Evolutionary conservation across 2,329 filamentous ascomycete genomes (phyloP).

Genomic region (Zelopaecilomyces penicillatus): DNA sequence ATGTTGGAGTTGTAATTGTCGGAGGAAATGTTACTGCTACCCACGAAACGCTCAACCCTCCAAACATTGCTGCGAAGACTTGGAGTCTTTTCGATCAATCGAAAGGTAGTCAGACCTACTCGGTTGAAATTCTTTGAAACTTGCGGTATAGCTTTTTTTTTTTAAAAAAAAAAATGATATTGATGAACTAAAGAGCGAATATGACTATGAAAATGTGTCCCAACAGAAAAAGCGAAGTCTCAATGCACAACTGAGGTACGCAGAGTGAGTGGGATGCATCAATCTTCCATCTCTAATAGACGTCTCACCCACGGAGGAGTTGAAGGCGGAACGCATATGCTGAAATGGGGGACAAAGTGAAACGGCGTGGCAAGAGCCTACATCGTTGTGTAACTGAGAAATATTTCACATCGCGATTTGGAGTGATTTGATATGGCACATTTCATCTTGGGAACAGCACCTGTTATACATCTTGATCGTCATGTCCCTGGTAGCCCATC

Average conservation of each 20-base stretch:
- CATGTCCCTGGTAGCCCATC: too few relatives aligned
- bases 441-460: too few relatives aligned
- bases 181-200: too few relatives aligned
- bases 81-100: conserved; percentile 12
- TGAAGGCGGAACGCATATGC: conserved; percentile 44
- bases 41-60: conserved; percentile 9
- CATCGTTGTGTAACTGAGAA: too few relatives aligned
- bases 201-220: conserved; percentile 25
- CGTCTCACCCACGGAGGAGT: conserved; percentile 44
- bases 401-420: too few relatives aligned
- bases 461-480: too few relatives aligned
- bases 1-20: conserved; percentile 38
- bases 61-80: conserved; percentile 11
- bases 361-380: too few relatives aligned
- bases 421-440: too few relatives aligned
- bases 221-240: conserved; percentile 41
- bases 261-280: conserved; percentile 45
- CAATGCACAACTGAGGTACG: conserved; percentile 34
- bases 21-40: conserved; percentile 24
- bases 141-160: too few relatives aligned
- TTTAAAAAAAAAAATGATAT: too few relatives aligned
- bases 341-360: conserved; percentile 32
- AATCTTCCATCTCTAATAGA: conserved; percentile 48
- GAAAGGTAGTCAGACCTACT: conserved; percentile 1
- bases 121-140: too few relatives aligned